phyloP scores from a whole-genome alignment of 805 yeast species.

The Candida tibetensis region DNA sequence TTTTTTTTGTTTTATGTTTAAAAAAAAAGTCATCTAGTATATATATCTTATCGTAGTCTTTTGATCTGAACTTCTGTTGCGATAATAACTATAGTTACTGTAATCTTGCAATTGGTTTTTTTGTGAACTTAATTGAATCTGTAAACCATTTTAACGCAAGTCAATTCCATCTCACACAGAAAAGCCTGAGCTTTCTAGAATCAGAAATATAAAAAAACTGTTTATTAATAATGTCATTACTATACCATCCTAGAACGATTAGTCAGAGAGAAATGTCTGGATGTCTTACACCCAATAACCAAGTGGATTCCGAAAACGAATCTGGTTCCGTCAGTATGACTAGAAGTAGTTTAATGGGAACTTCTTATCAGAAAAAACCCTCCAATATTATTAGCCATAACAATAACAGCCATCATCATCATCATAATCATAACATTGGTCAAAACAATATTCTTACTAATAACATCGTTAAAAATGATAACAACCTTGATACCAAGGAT shows the following conservation, averaged over 20 bases:
- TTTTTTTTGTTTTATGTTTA: neutral
- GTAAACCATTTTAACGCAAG: neutral
- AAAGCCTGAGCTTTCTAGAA: no score
- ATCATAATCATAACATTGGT: neutral
- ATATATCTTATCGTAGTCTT: neutral
- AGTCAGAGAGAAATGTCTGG: conserved; percentile 15
- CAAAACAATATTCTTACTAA: conserved; percentile 1
- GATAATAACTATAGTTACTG: conserved; percentile 1
- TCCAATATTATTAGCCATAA: neutral
- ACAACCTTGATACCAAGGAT: conserved; percentile 1
- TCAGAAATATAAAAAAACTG: neutral
- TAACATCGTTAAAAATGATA: neutral
- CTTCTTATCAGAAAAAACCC: neutral
- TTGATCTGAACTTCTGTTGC: conserved; percentile 4
- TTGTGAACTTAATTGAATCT: neutral
- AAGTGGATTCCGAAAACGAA: conserved; percentile 5
- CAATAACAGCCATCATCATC: neutral
- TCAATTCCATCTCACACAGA: conserved; percentile 4
- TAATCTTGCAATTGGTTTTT: neutral
- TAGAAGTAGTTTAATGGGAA: neutral
- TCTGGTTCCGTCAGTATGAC: conserved; percentile 7
- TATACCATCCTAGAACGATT: conserved; percentile 4
- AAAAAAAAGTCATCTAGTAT: conserved; percentile 2
- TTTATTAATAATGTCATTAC: conserved; percentile 3
- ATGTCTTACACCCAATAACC: conserved; percentile 28